Evolutionary conservation across 208 protist genomes (phyloP).

Genomic region (Trypanosoma conorhini): DNA sequence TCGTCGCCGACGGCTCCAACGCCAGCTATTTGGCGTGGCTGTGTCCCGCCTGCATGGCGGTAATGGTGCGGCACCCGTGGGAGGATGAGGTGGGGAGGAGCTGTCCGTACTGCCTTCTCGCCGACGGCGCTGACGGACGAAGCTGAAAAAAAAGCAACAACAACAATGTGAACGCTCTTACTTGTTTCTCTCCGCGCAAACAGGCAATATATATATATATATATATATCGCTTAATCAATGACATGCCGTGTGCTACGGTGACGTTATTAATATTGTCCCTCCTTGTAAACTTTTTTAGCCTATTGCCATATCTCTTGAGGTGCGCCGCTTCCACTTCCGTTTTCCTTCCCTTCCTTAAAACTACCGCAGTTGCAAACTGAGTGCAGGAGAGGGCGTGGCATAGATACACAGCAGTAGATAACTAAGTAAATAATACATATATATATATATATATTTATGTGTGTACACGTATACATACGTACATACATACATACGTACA

Average conservation of each 20-base stretch:
- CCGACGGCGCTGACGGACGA: background rate
- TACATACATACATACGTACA: background rate
- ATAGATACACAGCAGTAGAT: background rate
- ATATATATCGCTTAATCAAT: background rate
- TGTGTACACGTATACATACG: background rate
- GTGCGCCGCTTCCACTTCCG: conserved; percentile 7
- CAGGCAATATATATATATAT: too few relatives aligned
- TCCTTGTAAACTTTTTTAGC: background rate
- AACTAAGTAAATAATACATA: too few relatives aligned
- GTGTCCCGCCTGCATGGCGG: conserved; percentile 66
- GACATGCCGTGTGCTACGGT: background rate
- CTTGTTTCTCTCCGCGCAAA: too few relatives aligned
- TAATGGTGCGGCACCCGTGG: conserved; percentile 35
- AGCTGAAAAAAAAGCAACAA: background rate
- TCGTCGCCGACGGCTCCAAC: conserved; percentile 1
- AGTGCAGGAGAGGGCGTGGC: background rate
- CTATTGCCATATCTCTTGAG: background rate
- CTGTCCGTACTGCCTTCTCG: conserved; percentile 21
- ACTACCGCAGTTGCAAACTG: background rate
- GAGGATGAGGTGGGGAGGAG: conserved; percentile 14
- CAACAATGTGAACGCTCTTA: too few relatives aligned
- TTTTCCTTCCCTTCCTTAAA: background rate
- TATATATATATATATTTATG: too few relatives aligned
- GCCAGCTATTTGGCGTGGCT: conserved; percentile 62
- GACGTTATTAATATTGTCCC: background rate